Base-by-base conservation (phyloP, 2,329 filamentous ascomycete species). In the Colletotrichum graminicola region DNA sequence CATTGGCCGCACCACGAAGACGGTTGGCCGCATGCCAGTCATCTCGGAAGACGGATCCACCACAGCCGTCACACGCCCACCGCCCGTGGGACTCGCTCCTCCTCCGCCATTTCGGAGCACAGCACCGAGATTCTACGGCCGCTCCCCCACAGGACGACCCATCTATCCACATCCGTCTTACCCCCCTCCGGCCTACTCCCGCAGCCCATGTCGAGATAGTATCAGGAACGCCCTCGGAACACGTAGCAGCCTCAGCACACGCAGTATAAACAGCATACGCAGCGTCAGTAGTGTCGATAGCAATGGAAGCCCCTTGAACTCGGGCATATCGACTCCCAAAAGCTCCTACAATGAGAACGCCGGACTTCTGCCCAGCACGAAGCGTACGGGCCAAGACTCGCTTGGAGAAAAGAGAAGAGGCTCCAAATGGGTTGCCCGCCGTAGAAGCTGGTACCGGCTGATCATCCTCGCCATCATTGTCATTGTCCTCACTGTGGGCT, bases 401-500 rank as follows among this genome's bases (percentile, higher is more conserved):
- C 8, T 23, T 3, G 60, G 52, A 45, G 64, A 69, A 45, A 62
- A 65, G 57, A 62, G 41, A 66, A 74, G n/a, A 68, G 66, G 14
- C 60, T 39, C n/a, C 21, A 23, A 56, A 12, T 75, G 77, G 75
- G 66, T 75, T 18, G 66, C 74, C 0, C 71, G 73, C 41, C 73
- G 78, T 32, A 76, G 79, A 5, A 76, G 80, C 1, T 82, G 81
- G 76, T 81, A 77, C n/a, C 75, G 82, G 14, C 60, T 83, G 47
- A 71, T 75, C 0, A 55, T 82, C 11, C 64, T 79, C 2, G 49
- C 78, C 0, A 66, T 79, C 11, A 34, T 84, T 3, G 54, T 80
- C 16, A 59, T 80, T 8, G 73, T 78, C 7, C 67, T 82, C 54
- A 74, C 80, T 10, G 76, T 83, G 5, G 83, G 78, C 0, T 67